Evolutionary conservation across 2,329 filamentous ascomycete species (phyloP).

Genomic region (Pestalotiopsis sp.): DNA sequence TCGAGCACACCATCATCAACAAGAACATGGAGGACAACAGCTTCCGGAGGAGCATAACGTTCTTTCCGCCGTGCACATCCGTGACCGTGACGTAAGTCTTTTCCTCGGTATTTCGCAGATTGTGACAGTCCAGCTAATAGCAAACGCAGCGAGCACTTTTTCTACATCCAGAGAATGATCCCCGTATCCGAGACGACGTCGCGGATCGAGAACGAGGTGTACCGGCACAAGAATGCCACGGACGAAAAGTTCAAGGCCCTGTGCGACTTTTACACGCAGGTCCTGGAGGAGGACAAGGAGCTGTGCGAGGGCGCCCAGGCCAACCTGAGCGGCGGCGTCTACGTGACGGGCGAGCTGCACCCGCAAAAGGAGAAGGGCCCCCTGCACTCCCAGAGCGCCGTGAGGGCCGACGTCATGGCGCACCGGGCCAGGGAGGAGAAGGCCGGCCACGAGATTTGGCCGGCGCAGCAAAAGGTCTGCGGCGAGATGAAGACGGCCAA

Average conservation of each 20-base stretch:
- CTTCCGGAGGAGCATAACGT: constrained; percentile 35
- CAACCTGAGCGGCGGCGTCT: constrained; percentile 54
- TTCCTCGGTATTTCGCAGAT: background rate
- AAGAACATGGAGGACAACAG: constrained; percentile 33
- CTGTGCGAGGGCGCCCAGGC: constrained; percentile 51
- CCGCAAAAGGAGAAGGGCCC: constrained; percentile 48
- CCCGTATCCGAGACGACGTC: constrained; percentile 44
- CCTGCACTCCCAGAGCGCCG: constrained; percentile 27
- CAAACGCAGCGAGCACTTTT: constrained; percentile 44
- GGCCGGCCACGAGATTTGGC: constrained; percentile 32
- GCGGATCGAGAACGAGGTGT: constrained; percentile 54
- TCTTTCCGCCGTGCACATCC: constrained; percentile 42
- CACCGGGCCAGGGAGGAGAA: constrained; percentile 29
- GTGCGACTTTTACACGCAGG: constrained; percentile 51
- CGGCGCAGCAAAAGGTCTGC: constrained; percentile 26
- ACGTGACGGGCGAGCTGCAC: constrained; percentile 54
- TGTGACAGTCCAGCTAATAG: background rate
- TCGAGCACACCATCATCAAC: constrained; percentile 40
- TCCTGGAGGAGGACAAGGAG: constrained; percentile 54
- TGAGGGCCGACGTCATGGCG: constrained; percentile 28
- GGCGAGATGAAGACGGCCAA: constrained; percentile 25
- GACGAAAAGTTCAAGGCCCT: constrained; percentile 50
- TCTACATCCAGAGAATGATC: constrained; percentile 55
- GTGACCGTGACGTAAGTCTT: constrained; percentile 40
- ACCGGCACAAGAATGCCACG: constrained; percentile 47